Percentiles rank a stretch among this genome's conserved stretches.
Conservation (phyloP, 2,329 filamentous ascomycete species). For the Cytospora leucostoma region DNA sequence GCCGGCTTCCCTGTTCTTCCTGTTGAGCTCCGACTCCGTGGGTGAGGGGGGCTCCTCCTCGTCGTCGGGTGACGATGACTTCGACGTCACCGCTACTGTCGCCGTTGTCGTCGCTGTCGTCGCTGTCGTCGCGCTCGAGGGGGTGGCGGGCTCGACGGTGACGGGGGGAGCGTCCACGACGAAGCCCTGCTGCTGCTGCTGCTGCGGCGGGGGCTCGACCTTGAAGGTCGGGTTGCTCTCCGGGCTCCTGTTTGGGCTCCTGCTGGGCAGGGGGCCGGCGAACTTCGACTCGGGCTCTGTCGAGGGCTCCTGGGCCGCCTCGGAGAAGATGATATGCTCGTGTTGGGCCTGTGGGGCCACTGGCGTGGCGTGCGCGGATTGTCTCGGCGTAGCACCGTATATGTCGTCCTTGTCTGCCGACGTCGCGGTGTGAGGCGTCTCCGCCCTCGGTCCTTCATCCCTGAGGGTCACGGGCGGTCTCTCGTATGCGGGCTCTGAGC, state of each 20-base stretch:
- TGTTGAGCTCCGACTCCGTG: conserved; percentile 12
- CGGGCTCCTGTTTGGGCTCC: conserved; percentile 1
- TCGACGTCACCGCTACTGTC: not conserved
- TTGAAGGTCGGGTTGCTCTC: conserved; percentile 15
- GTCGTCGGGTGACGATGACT: conserved; percentile 10
- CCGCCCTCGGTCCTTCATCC: conserved; percentile 26
- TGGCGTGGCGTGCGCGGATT: conserved; percentile 14
- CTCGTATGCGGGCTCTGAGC: conserved; percentile 18
- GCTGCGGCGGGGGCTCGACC: conserved; percentile 21
- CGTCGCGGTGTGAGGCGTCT: conserved; percentile 23
- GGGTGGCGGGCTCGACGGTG: conserved; percentile 3
- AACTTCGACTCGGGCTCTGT: conserved; percentile 24
- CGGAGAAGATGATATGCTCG: conserved; percentile 11
- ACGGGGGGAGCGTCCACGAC: conserved; percentile 20
- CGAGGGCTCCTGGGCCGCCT: conserved; percentile 11
- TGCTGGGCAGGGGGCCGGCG: conserved; percentile 23
- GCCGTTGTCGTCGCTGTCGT: conserved; percentile 28
- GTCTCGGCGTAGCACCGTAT: conserved; percentile 39
- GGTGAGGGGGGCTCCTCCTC: conserved; percentile 37
- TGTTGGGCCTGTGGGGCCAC: conserved; percentile 18
- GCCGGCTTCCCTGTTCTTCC: conserved; percentile 10
- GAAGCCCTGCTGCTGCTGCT: conserved; percentile 16
- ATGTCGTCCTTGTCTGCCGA: conserved; percentile 36
- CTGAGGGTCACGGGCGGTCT: conserved; percentile 22
- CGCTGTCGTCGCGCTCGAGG: conserved; percentile 18